phyloP scores from a whole-genome alignment of 129 eudicot genomes.

The Flaveria linearis region DNA sequence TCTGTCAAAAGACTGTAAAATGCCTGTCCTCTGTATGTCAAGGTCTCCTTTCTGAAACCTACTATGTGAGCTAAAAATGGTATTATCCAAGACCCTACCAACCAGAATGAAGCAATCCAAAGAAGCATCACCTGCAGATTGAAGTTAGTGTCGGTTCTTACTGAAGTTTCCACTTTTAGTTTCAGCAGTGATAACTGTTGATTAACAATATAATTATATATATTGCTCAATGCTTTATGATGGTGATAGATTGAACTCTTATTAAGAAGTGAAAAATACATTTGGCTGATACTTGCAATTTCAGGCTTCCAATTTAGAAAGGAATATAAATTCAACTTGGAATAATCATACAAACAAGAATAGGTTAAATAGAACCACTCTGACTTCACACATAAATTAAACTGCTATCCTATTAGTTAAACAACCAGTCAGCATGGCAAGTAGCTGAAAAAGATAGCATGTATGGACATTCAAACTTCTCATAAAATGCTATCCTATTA shows the following conservation, averaged over 20 bases:
- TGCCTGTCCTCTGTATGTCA: constrained; percentile 64
- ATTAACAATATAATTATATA: not conserved
- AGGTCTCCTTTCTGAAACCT: constrained; percentile 60
- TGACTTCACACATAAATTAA: not conserved
- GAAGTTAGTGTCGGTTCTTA: not conserved
- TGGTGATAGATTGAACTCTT: constrained; percentile 1
- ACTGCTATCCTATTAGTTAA: not conserved
- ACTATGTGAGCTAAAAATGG: constrained; percentile 61
- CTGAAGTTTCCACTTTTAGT: not conserved
- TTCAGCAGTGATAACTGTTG: not conserved
- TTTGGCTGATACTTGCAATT: not conserved
- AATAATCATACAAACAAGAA: not conserved
- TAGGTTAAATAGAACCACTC: not conserved
- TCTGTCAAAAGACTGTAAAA: constrained; percentile 66
- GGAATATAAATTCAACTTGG: not conserved
- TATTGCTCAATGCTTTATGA: constrained; percentile 5
- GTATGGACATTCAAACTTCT: not conserved
- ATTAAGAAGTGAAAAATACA: not conserved
- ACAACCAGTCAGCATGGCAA: not conserved
- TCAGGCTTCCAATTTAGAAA: not conserved
- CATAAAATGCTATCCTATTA: not conserved
- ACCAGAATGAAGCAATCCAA: constrained; percentile 69
- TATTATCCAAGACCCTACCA: constrained; percentile 65
- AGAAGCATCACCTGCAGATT: constrained; percentile 63
- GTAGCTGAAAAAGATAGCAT: not conserved